Conservation (phyloP, 768 basidiomycete species). For the Amanita inopinata region DNA sequence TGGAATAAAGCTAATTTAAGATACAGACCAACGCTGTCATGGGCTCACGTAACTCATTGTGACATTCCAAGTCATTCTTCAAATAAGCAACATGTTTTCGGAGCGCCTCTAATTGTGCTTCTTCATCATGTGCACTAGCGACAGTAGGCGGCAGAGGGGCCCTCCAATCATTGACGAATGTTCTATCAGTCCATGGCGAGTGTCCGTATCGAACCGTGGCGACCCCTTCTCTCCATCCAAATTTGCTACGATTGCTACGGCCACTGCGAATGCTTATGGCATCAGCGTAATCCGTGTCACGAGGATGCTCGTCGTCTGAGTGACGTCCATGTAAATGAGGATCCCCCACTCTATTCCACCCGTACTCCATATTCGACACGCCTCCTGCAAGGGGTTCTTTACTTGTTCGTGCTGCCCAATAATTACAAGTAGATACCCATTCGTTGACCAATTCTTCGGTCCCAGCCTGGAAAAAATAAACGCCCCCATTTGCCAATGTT, state of each 20-base stretch:
- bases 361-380: slow-evolving; percentile 99
- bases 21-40: slow-evolving; percentile 66
- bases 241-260: slow-evolving; percentile 64
- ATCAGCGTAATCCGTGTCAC: slow-evolving; percentile 47
- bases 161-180: slow-evolving; percentile 89
- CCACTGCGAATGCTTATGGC: slow-evolving; percentile 66
- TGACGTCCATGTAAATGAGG: slow-evolving; percentile 35
- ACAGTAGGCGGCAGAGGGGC: slow-evolving; percentile 78
- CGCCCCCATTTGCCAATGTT: slow-evolving; percentile 77
- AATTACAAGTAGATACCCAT: slow-evolving; percentile 99
- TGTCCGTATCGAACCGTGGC: slow-evolving; percentile 53
- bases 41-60: slow-evolving; percentile 75
- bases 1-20: not conserved
- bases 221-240: slow-evolving; percentile 60
- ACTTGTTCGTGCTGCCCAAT: slow-evolving; percentile 94
- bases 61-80: slow-evolving; percentile 70
- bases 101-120: slow-evolving; percentile 83
- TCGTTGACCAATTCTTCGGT: slow-evolving; percentile 98
- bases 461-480: slow-evolving; percentile 98
- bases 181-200: slow-evolving; percentile 72
- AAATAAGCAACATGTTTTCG: slow-evolving; percentile 70
- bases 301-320: slow-evolving; percentile 47
- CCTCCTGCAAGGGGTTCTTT: slow-evolving; percentile 94
- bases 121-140: slow-evolving; percentile 83
- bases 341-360: slow-evolving; percentile 80